Evolutionary conservation across 768 basidiomycete genomes (phyloP), one percentile per base, ranked within the genome.

Genomic region (Pulveroboletus ravenelii): DNA sequence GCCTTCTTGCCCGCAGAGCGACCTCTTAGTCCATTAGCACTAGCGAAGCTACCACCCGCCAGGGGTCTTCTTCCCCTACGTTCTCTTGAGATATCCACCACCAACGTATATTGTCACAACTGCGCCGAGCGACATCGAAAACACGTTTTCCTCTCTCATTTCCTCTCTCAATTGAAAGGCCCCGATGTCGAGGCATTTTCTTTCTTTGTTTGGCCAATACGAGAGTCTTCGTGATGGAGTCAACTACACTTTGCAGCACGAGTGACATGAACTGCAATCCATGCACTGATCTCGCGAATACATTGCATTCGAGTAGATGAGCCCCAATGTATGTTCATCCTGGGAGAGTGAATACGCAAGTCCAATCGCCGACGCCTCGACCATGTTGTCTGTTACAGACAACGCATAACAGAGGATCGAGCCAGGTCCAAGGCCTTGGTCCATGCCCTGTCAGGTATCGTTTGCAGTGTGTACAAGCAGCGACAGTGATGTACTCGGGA

Each of bases 311-410:
- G 80, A 40, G 69, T 96, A 96, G 8, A 97, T 66, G 41, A 93
- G 75, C 39, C 80, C 86, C 37, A 70, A 60, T 3, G 72, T 74
- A 37, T 70, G 76, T 69, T 96, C 94, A 32, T 88, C 85, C 12
- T 64, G 57, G 2, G 79, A 90, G 37, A 94, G 75, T 5, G 88
- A 80, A 51, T 84, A 70, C 5, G 89, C 84, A 36, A 96, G 77
- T 7, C 89, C 90, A 27, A 89, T 75, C 4, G 92, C 86, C 12
- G 88, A 79, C 6, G 90, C 87, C 65, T 95, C 92, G 23, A 96
- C 86, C 89, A 97, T 93, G 55, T 74, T 75, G 64, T 93, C 88
- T 3, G 90, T 89, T 40, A 96, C 84, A 29, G 73, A 72, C 1
- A 75, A 72, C 17, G 82, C 86, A 37, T 81, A 78, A 49, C 82